Conservation (phyloP, 1,284 basidiomycete species). For the Mrakiaceae sp. region DNA sequence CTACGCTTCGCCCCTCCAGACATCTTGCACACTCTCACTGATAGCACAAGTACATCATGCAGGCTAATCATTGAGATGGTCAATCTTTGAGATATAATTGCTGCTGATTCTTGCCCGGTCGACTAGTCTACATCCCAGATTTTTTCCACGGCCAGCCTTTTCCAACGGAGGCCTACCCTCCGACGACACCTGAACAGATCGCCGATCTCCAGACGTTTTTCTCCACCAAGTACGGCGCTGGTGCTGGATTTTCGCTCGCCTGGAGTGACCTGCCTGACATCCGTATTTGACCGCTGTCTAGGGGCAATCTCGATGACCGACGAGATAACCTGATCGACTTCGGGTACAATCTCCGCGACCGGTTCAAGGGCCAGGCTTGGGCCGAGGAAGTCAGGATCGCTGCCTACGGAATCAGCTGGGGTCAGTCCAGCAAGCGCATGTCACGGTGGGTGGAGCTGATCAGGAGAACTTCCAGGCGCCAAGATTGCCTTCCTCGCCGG, state of each 20-base stretch:
- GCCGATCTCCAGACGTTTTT: conserved; percentile 4
- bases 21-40: conserved; percentile 6
- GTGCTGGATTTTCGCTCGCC: neutral
- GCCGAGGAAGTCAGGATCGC: neutral
- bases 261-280: neutral
- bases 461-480: neutral
- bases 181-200: neutral
- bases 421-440: neutral
- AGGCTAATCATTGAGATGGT: too few relatives aligned
- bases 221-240: neutral
- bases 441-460: neutral
- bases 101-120: neutral
- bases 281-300: neutral
- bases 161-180: conserved; percentile 5
- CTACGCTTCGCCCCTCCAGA: neutral
- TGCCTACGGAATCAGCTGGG: conserved; percentile 5
- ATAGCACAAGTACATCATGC: too few relatives aligned
- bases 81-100: too few relatives aligned
- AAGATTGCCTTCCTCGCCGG: conserved; percentile 11
- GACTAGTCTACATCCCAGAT: conserved; percentile 12
- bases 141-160: conserved; percentile 4
- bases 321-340: conserved; percentile 3
- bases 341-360: neutral
- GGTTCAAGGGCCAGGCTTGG: neutral
- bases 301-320: conserved; percentile 7